These are phyloP conservation scores for Exophiala calicioides DNA, from an alignment of 2,329 filamentous ascomycete genomes.

Conservation along the genomic window DNA sequence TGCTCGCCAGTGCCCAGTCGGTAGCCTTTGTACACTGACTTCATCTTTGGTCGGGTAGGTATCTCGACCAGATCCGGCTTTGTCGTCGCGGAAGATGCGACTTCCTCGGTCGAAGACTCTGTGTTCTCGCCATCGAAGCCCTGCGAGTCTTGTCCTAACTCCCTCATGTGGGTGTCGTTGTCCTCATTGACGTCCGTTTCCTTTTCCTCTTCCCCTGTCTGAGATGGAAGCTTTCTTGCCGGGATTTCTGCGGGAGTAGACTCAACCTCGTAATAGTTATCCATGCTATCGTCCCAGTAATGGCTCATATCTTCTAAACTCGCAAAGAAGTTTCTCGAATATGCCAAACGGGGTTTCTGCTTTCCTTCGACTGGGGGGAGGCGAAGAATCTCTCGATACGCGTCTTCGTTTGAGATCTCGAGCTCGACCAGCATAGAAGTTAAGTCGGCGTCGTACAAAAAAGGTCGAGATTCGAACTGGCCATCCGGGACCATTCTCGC, in stretches of 20 bases:
- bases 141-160: background rate
- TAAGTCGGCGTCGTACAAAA: slow-evolving; percentile 37
- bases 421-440: slow-evolving; percentile 47
- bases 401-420: slow-evolving; percentile 56
- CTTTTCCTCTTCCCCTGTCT: slow-evolving; percentile 22
- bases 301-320: slow-evolving; percentile 60
- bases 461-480: slow-evolving; percentile 39
- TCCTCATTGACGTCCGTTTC: slow-evolving; percentile 17
- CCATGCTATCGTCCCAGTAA: slow-evolving; percentile 63
- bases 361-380: slow-evolving; percentile 47
- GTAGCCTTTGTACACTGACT: slow-evolving; percentile 55
- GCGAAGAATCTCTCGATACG: slow-evolving; percentile 57
- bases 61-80: slow-evolving; percentile 20
- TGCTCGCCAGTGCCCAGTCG: slow-evolving; percentile 58
- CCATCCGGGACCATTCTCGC: slow-evolving; percentile 40
- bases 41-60: slow-evolving; percentile 22
- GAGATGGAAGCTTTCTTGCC: background rate
- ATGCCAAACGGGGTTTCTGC: slow-evolving; percentile 53
- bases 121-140: background rate
- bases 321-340: slow-evolving; percentile 62
- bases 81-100: background rate
- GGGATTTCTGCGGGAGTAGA: slow-evolving; percentile 29
- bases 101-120: background rate
- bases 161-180: slow-evolving; percentile 18
- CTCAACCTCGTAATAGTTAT: slow-evolving; percentile 54